These are phyloP conservation scores for Alnus rubra DNA, from an alignment of 306 rosid genomes.

Conservation along the genomic window DNA sequence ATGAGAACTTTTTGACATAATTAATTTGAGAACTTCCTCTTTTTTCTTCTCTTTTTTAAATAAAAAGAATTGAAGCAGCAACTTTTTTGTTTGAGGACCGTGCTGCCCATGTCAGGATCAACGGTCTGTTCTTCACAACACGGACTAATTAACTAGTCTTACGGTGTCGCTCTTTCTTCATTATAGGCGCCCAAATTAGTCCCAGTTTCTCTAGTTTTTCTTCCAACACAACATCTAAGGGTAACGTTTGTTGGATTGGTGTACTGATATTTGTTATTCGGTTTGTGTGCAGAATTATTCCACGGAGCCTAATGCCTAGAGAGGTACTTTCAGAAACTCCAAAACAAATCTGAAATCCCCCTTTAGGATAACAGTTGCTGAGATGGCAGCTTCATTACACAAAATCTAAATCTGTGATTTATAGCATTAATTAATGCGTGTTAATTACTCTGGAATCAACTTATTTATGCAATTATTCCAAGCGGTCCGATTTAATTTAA, in stretches of 20 bases:
- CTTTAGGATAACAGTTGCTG: no score
- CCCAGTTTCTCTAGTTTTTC: neutral
- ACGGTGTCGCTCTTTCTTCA: neutral
- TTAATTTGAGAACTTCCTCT: conserved; percentile 19
- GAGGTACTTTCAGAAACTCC: conserved; percentile 61
- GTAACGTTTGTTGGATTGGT: neutral
- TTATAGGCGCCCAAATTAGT: neutral
- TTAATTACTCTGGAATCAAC: no score
- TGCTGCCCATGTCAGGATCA: conserved; percentile 10
- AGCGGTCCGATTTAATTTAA: neutral
- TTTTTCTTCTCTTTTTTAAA: neutral
- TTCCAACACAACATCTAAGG: neutral
- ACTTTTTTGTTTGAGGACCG: conserved; percentile 1
- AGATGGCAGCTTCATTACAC: no score
- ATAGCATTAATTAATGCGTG: neutral
- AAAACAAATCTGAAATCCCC: neutral
- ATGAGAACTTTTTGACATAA: conserved; percentile 25
- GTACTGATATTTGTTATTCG: conserved; percentile 20
- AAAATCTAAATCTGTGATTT: neutral
- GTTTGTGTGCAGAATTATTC: conserved; percentile 71
- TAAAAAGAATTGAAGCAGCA: neutral
- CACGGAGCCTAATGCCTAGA: conserved; percentile 84
- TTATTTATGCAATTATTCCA: neutral
- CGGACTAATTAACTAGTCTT: neutral
- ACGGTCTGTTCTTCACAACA: neutral